These are phyloP conservation scores for Fusarium sp. DNA, from an alignment of 2,329 filamentous ascomycete genomes.

Conservation along the genomic window DNA sequence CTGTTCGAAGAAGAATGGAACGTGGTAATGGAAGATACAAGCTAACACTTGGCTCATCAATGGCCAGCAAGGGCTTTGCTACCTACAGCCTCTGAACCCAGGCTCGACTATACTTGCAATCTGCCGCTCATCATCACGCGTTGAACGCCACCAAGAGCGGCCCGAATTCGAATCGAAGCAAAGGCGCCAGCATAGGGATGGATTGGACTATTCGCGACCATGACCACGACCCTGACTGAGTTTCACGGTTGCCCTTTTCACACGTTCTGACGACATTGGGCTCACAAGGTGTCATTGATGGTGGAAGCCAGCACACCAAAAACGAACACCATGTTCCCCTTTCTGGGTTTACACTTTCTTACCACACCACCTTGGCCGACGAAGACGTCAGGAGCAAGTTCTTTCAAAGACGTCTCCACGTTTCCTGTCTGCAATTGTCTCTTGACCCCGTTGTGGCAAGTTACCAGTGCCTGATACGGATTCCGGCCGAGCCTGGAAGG, in stretches of 20 bases:
- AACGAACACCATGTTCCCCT: conserved; percentile 4
- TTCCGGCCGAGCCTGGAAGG: conserved; percentile 34
- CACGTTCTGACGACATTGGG: not conserved
- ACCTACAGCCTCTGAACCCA: conserved; percentile 9
- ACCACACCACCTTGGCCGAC: conserved; percentile 9
- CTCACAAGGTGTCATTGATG: conserved; percentile 7
- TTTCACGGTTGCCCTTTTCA: conserved; percentile 4
- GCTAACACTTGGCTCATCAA: conserved; percentile 12
- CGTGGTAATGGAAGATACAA: conserved; percentile 6
- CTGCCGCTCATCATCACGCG: conserved; percentile 19
- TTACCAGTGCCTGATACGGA: conserved; percentile 22
- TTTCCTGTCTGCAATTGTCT: conserved; percentile 1
- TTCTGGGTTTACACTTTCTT: conserved; percentile 15
- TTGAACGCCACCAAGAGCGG: conserved; percentile 29
- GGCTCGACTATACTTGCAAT: conserved; percentile 21
- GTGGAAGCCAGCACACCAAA: conserved; percentile 12
- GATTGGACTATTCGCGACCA: conserved; percentile 1
- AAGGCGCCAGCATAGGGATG: conserved; percentile 1
- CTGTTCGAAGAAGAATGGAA: conserved; percentile 12
- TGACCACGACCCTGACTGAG: conserved; percentile 12
- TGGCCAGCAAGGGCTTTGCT: conserved; percentile 1
- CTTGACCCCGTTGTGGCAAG: conserved; percentile 22
- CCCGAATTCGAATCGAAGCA: conserved; percentile 23
- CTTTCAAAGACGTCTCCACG: conserved; percentile 11
- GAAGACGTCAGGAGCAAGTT: conserved; percentile 12